A percentile compares a stretch with the other conserved stretches of the same genome.
Conservation (phyloP, 805 yeast genomes). For the Candida taoyuanica region DNA sequence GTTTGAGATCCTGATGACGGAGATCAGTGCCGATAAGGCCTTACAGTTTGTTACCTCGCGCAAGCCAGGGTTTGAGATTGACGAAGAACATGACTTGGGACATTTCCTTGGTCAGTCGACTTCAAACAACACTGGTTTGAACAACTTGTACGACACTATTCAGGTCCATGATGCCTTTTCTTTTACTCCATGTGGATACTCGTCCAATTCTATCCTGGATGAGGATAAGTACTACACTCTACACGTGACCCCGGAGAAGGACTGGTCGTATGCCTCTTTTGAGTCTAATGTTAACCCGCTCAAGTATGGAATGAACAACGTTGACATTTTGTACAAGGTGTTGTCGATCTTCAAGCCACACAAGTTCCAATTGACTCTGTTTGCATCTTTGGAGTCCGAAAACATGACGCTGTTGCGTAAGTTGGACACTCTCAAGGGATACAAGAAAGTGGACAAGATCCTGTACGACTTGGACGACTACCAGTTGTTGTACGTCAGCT, state of each 20-base stretch:
- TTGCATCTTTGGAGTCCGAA: slow-evolving; percentile 33
- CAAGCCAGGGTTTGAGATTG: slow-evolving; percentile 34
- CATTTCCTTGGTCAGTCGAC: slow-evolving; percentile 71
- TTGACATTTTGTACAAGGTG: slow-evolving; percentile 55
- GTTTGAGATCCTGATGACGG: slow-evolving; percentile 89
- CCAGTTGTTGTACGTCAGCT: slow-evolving; percentile 66
- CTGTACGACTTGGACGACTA: slow-evolving; percentile 73
- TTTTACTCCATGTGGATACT: slow-evolving; percentile 91
- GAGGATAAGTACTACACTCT: slow-evolving; percentile 70
- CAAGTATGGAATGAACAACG: slow-evolving; percentile 37
- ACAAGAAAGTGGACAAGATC: slow-evolving; percentile 60
- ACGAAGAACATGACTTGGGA: slow-evolving; percentile 65
- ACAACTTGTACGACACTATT: slow-evolving; percentile 47
- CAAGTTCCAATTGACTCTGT: slow-evolving; percentile 61
- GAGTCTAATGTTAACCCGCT: slow-evolving; percentile 73
- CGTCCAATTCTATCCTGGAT: slow-evolving; percentile 75
- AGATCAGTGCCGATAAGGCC: slow-evolving; percentile 54
- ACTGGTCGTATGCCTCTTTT: slow-evolving; percentile 95
- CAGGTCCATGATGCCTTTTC: slow-evolving; percentile 80
- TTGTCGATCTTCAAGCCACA: slow-evolving; percentile 68
- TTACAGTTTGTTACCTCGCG: slow-evolving; percentile 55
- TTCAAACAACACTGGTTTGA: slow-evolving; percentile 58
- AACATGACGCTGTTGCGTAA: slow-evolving; percentile 31
- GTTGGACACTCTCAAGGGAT: slow-evolving; percentile 37
- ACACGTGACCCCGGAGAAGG: slow-evolving; percentile 91